Conservation (phyloP, 352 stramenopile genomes). For the Phytophthora hybrid region DNA sequence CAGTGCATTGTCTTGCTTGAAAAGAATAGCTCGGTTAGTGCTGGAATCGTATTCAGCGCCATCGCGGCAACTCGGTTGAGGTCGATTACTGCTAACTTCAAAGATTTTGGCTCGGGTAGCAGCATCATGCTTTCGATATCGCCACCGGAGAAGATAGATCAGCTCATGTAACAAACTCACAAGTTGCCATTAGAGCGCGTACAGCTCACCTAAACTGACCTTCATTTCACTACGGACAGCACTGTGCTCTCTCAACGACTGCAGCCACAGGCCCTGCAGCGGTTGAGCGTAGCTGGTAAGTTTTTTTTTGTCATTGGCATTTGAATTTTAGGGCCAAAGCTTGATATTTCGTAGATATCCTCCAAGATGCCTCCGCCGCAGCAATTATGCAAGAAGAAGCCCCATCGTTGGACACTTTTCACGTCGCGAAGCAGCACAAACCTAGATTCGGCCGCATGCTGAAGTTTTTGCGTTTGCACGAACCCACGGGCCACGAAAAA, state of each 20-base stretch:
- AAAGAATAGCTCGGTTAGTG: constrained; percentile 9
- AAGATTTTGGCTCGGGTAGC: background rate
- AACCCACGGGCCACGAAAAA: constrained; percentile 66
- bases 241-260: constrained; percentile 56
- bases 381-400: constrained; percentile 36
- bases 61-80: no score
- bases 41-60: background rate
- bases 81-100: background rate
- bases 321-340: background rate
- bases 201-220: background rate
- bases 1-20: background rate
- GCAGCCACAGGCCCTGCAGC: constrained; percentile 49
- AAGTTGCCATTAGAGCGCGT: background rate
- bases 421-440: constrained; percentile 48
- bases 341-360: constrained; percentile 50
- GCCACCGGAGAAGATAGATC: constrained; percentile 55
- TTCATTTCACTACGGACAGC: constrained; percentile 27
- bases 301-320: background rate
- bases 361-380: constrained; percentile 49
- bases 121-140: constrained; percentile 48
- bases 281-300: constrained; percentile 57
- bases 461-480: constrained; percentile 63
- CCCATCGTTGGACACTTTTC: constrained; percentile 47
- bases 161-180: constrained; percentile 54
- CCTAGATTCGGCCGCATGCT: constrained; percentile 52